Base-by-base conservation (phyloP, 805 yeast genomes). In the Ogataea saltuana region DNA sequence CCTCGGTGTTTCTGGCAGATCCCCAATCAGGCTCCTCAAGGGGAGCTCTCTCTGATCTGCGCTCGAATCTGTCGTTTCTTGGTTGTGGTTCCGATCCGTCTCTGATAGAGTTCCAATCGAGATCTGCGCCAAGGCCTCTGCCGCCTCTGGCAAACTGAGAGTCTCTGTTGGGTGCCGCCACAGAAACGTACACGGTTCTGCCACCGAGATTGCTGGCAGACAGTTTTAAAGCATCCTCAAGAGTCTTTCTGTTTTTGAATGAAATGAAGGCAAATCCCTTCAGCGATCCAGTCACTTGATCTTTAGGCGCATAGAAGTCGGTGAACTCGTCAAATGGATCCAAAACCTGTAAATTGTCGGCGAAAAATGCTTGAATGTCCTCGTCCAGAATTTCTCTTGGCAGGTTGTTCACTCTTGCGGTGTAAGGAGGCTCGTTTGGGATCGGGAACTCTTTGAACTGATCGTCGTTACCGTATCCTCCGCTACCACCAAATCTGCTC, bases 351-450 rank as follows among this genome's bases (percentile, higher is more conserved):
- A 78, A 56, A 42, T 69, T 70, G 47, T 75, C 78, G 55, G 77
- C 82, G 45, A 85, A 75, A 72, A 83, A 85, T 19, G 75, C 76
- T 40, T 64, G 69, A 45, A 85, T 71, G 6, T 72, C 77, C 27
- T 72, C 80, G 65, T 91, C 97, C 35, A 72, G 65, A 33, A 79
- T 76, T 46, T 86, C 95, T 45, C 85, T 90, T 47, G 96, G 88
- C 60, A 93, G 78, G 69, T 90, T 89, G 61, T 80, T 79, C 53
- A 91, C 75, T 63, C 88, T 80, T n/a, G 96, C 97, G 58, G 86
- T 84, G 75, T 68, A 93, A 42, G 99, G 99, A 15, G 97, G 89
- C 40, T 70, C 75, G 56, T 88, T 91, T 34, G 99, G 99, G 48
- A 93, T 75, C 32, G 96, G 96, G 55, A 70, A 85, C 61, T 84